Base-by-base conservation (phyloP, 305 asterid species). In the Plantago lanceolata region DNA sequence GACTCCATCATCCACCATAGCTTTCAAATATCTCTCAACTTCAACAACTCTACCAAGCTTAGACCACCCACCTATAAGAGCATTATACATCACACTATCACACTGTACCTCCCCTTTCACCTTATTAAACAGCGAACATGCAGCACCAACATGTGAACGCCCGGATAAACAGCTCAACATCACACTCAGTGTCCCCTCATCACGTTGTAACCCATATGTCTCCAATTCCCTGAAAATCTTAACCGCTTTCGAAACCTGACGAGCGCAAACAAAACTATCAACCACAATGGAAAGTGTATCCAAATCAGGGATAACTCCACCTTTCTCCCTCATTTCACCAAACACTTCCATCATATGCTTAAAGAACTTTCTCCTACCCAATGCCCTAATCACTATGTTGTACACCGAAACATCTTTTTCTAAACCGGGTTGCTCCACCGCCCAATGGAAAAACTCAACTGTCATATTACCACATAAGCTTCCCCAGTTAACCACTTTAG, bases 11-110 rank as follows among this genome's bases (percentile, higher is more conserved):
- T 82, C 87, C 63, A 82, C 85, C 98, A 91, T 82, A 63, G 60
- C 76, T 72, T 78, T 74, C 79, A 91, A 73, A 58, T 63, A 68
- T 55, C 59, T 79, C 74, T 88, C 90, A 7, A 91, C 78, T 75
- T 91, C 91, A 51, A 62, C 19, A 50, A 91, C 78, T 76, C 82
- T 82, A 18, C 98, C 96, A n/a, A 77, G 52, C 71, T 69, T 86
- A 5, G 96, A 78, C 95, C 94, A 86, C 75, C 96, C 98, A 60
- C 96, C 86, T 44, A 88, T 79, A 45, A 88, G 71, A 11, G 73
- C 60, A 59, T 83, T 85, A 63, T 83, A 91, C 59, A 82, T 76
- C 18, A 64, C 63, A 40, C 75, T 70, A 74, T 84, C 79, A 66
- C 74, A 73, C 2, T 48, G 69, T 5, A 86, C 81, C 67, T 78